Conservation (phyloP, 495 filamentous ascomycete species). For the Hyaloscypha variabilis region DNA sequence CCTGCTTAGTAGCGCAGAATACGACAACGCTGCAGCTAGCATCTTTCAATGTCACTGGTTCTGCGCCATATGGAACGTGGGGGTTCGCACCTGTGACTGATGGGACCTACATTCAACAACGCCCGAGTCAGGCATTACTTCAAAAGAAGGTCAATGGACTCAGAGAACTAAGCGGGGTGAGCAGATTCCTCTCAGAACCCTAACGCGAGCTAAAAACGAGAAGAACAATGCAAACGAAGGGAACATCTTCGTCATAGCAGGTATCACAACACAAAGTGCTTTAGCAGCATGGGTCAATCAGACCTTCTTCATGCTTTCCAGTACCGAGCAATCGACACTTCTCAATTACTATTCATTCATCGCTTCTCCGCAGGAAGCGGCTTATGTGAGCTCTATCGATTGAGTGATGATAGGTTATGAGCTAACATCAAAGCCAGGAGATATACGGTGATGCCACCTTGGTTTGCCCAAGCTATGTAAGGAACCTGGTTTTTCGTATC, state of each 20-base stretch:
- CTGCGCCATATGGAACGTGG: constrained; percentile 46
- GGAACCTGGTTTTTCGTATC: too few relatives aligned
- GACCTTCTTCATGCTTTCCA: not conserved
- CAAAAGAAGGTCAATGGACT: constrained; percentile 53
- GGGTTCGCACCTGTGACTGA: constrained; percentile 66
- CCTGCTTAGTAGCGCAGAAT: constrained; percentile 48
- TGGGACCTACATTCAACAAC: constrained; percentile 53
- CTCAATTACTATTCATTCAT: not conserved
- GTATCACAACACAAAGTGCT: not conserved
- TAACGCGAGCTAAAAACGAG: too few relatives aligned
- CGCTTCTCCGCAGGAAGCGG: not conserved
- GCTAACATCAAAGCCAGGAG: not conserved
- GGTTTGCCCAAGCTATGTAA: constrained; percentile 60
- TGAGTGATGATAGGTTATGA: too few relatives aligned
- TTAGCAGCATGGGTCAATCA: not conserved
- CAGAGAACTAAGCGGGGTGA: constrained; percentile 49
- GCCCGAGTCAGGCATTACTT: constrained; percentile 52
- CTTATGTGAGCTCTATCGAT: not conserved
- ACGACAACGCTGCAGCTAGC: constrained; percentile 57
- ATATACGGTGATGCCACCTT: constrained; percentile 63
- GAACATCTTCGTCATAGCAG: not conserved
- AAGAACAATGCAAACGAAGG: constrained; percentile 11
- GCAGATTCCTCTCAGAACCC: not conserved
- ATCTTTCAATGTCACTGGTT: constrained; percentile 47
- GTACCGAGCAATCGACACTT: not conserved